Evolutionary conservation across 495 filamentous ascomycete species (phyloP).

Genomic region (Neurospora tetrasperma): DNA sequence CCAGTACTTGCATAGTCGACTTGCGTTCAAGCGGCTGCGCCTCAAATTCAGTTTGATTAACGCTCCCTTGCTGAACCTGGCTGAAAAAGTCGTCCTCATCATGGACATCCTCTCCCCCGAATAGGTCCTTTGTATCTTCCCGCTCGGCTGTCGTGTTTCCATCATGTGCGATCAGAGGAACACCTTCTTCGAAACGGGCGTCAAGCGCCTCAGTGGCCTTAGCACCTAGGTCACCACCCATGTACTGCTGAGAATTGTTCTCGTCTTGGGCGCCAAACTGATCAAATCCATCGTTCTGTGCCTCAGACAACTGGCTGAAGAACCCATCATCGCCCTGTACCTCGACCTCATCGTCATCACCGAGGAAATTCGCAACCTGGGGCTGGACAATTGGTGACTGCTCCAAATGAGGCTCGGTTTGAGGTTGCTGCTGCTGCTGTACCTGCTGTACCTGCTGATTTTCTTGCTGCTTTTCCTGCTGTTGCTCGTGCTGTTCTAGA

Average conservation of each 20-base stretch:
- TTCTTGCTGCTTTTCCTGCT: slow-evolving; percentile 35
- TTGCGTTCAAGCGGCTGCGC: slow-evolving; percentile 41
- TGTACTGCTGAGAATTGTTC: slow-evolving; percentile 13
- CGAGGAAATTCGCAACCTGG: slow-evolving; percentile 12
- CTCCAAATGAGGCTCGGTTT: slow-evolving; percentile 18
- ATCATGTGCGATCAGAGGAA: slow-evolving; percentile 41
- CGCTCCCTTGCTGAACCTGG: slow-evolving; percentile 22
- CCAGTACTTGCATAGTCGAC: slow-evolving; percentile 47
- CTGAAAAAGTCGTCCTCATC: slow-evolving; percentile 45
- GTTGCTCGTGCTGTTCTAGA: slow-evolving; percentile 14
- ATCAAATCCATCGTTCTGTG: slow-evolving; percentile 15
- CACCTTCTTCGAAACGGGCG: slow-evolving; percentile 49
- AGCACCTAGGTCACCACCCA: slow-evolving; percentile 29
- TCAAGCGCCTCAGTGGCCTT: slow-evolving; percentile 28
- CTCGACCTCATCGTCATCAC: slow-evolving; percentile 28
- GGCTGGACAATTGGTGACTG: slow-evolving; percentile 8
- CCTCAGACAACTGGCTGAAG: slow-evolving; percentile 13
- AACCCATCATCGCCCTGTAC: slow-evolving; percentile 6
- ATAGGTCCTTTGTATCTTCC: slow-evolving; percentile 16
- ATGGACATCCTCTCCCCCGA: slow-evolving; percentile 27
- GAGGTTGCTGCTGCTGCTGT: slow-evolving; percentile 27
- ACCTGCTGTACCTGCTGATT: slow-evolving; percentile 21
- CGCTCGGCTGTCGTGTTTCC: slow-evolving; percentile 7
- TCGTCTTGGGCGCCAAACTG: slow-evolving; percentile 14
- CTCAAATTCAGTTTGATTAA: slow-evolving; percentile 7